Evolutionary conservation across 768 basidiomycete genomes (phyloP), one percentile per base, ranked within the genome.

Genomic region (Mycena rosella): DNA sequence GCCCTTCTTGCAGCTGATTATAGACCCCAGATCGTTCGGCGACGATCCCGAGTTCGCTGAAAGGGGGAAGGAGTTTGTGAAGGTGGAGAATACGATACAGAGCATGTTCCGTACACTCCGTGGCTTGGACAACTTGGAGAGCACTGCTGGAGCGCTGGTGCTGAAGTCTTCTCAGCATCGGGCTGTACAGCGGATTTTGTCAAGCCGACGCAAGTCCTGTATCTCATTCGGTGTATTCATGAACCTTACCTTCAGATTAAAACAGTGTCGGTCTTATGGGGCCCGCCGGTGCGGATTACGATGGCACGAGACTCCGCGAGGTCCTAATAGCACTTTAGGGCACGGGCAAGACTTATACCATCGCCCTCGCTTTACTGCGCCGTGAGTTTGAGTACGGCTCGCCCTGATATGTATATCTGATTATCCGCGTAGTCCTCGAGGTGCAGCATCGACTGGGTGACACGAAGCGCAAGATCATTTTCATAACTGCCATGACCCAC

Each of bases 271-370:
- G 84, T 86, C 1, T 78, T 86, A 20, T 86, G 85, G 84, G 86
- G 85, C 13, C 86, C 86, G 34, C 86, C 86, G 82, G 84, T 83
- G 68, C 45, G 78, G 47, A 24, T 22, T 47, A 42, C 24, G 1
- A n/a, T 56, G 36, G 29, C 42, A 44, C 10, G 63, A 42, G 14
- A 14, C n/a, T 27, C 20, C 24, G 34, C 51, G 45, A 47, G 20
- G 48, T 30, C 49, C 52, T 68, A 8, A 59, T 14, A 2, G 26
- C 11, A 54, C 20, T 14, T 32, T 30, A 68, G 85, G 86, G 86
- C 6, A 86, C 85, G 9, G 86, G 86, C 8, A 87, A 87, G 74
- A 87, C 85, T 9, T 83, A 87, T 66, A 87, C 85, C 0, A 79
- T 86, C 32, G 81, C 86, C 3, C 71, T 86, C 10, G 85, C 84